These are phyloP conservation scores for Melampsora allii-populina DNA, from an alignment of 1,284 basidiomycete genomes.

Conservation along the genomic window DNA sequence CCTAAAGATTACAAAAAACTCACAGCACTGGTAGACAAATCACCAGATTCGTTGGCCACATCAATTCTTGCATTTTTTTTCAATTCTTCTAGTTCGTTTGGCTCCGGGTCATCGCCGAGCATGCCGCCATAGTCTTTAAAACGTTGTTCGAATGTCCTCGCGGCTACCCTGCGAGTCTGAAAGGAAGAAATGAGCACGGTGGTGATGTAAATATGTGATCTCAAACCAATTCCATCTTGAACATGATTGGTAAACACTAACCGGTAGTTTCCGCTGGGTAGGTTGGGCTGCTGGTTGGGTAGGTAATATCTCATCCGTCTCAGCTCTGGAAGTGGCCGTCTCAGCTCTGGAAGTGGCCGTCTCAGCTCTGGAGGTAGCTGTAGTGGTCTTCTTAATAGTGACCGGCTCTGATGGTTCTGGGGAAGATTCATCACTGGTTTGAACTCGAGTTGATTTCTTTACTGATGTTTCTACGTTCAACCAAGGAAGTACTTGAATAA, in stretches of 20 bases:
- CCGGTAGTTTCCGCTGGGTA: not conserved
- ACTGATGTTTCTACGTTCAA: too few species aligned
- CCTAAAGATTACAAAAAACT: not conserved
- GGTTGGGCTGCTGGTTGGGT: not conserved
- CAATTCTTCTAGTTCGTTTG: slow-evolving; percentile 14
- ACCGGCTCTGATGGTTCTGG: not conserved
- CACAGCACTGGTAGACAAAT: not conserved
- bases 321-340: not conserved
- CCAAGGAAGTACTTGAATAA: too few species aligned
- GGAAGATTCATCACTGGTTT: not conserved
- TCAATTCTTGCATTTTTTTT: slow-evolving; percentile 15
- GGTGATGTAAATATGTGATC: not conserved
- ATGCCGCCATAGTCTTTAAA: slow-evolving; percentile 4
- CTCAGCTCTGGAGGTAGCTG: not conserved
- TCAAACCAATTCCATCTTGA: not conserved
- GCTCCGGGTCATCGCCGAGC: not conserved
- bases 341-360: not conserved
- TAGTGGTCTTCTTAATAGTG: not conserved
- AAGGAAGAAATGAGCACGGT: not conserved
- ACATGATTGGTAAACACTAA: not conserved
- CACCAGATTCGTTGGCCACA: not conserved
- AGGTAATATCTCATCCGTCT: not conserved
- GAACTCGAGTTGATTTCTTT: not conserved
- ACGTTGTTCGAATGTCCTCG: slow-evolving; percentile 13
- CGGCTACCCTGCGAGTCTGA: slow-evolving; percentile 11